Evolutionary conservation across 164 flowering plant genomes (phyloP).

Genomic region (Sextonia rubra): DNA sequence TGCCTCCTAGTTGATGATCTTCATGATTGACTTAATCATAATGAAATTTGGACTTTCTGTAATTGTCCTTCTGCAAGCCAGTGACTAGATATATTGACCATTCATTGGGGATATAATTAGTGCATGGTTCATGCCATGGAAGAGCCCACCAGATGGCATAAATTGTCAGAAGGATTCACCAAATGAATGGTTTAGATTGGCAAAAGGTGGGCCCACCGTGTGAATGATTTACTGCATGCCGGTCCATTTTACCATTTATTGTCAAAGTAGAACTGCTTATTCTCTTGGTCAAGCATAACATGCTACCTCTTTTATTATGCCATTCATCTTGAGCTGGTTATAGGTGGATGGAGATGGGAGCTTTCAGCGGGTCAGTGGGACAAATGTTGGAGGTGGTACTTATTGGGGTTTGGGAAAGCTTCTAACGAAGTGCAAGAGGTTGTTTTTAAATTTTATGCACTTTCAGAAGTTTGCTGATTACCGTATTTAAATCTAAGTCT

Average conservation of each 20-base stretch:
- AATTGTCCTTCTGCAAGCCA: background rate
- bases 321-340: slow-evolving; percentile 15
- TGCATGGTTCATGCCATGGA: background rate
- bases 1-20: background rate
- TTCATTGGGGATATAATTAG: background rate
- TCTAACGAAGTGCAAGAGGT: slow-evolving; percentile 94
- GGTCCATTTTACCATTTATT: background rate
- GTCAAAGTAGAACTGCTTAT: background rate
- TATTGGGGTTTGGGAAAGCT: slow-evolving; percentile 96
- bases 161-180: background rate
- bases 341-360: slow-evolving; percentile 97
- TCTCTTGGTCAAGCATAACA: background rate
- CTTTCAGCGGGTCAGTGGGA: slow-evolving; percentile 94
- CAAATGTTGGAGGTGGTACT: slow-evolving; percentile 98
- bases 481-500: background rate
- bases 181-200: background rate
- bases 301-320: background rate
- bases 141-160: background rate
- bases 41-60: background rate
- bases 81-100: background rate
- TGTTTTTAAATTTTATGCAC: background rate
- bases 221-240: background rate
- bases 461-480: background rate
- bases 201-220: background rate
- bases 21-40: background rate